These are phyloP conservation scores for Bipolaris gigantea DNA, from an alignment of 2,329 filamentous ascomycete genomes.

Conservation along the genomic window DNA sequence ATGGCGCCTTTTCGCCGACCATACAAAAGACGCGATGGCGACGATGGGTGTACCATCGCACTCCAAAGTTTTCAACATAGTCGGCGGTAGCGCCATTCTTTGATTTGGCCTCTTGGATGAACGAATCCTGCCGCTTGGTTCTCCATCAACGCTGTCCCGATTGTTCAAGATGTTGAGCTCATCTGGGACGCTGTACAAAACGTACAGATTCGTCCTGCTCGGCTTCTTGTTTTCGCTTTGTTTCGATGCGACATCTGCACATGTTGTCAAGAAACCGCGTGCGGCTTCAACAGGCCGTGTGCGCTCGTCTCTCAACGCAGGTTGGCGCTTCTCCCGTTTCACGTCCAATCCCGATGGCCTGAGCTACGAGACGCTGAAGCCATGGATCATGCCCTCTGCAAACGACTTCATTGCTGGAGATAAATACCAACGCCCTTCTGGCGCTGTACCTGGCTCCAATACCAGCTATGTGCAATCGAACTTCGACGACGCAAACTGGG, in stretches of 20 bases:
- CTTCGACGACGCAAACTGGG: slow-evolving; percentile 51
- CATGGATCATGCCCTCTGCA: slow-evolving; percentile 49
- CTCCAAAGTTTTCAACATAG: neutral
- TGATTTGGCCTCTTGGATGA: slow-evolving; percentile 10
- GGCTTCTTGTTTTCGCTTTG: slow-evolving; percentile 14
- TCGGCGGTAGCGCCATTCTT: neutral
- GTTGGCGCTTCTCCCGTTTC: slow-evolving; percentile 47
- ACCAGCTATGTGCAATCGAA: slow-evolving; percentile 37
- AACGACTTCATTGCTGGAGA: slow-evolving; percentile 47
- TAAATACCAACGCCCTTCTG: slow-evolving; percentile 39
- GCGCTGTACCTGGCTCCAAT: slow-evolving; percentile 31
- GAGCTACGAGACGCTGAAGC: slow-evolving; percentile 44
- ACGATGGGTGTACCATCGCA: neutral
- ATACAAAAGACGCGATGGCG: slow-evolving; percentile 7
- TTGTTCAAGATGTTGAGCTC: slow-evolving; percentile 1
- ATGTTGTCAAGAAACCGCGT: slow-evolving; percentile 5
- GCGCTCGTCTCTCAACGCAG: slow-evolving; percentile 41
- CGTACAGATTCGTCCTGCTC: slow-evolving; percentile 11
- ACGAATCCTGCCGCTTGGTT: neutral
- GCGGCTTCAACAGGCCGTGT: slow-evolving; percentile 19
- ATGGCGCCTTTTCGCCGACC: neutral
- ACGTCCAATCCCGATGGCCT: slow-evolving; percentile 45
- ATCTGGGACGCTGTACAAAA: slow-evolving; percentile 5
- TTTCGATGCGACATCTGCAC: slow-evolving; percentile 10
- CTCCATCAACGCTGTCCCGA: neutral